Conservation (phyloP, 306 rosid species). For the Mimosa pudica region DNA sequence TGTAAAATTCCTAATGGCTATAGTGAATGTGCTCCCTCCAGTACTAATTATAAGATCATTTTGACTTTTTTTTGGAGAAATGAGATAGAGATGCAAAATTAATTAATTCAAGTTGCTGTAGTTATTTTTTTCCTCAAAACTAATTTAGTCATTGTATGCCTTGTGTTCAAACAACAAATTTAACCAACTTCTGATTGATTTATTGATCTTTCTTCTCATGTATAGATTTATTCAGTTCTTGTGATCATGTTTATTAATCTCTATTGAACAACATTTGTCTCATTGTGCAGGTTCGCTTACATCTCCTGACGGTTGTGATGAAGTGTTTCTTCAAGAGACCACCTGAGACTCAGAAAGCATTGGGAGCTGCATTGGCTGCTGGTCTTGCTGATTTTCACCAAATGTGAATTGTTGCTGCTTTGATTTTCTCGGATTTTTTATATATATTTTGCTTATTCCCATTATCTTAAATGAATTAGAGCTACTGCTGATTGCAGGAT, state of each 20-base stretch:
- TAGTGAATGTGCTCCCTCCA: no score
- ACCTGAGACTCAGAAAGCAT: slow-evolving; percentile 88
- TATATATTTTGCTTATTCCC: slow-evolving; percentile 3
- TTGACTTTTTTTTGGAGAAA: no score
- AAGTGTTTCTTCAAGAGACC: slow-evolving; percentile 99
- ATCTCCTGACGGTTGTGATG: slow-evolving; percentile 97
- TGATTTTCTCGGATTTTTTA: slow-evolving; percentile 3
- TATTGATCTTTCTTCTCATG: slow-evolving; percentile 14
- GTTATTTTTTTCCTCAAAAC: no score
- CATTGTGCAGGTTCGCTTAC: slow-evolving; percentile 87
- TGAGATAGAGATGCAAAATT: no score
- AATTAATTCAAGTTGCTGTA: no score
- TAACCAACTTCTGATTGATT: background rate
- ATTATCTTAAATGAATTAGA: slow-evolving; percentile 41
- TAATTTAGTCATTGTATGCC: background rate
- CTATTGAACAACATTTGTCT: slow-evolving; percentile 36
- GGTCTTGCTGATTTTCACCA: slow-evolving; percentile 96
- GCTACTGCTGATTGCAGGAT: slow-evolving; percentile 72
- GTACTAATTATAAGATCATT: no score
- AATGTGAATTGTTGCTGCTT: slow-evolving; percentile 46
- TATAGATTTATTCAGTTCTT: slow-evolving; percentile 9
- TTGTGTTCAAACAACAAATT: slow-evolving; percentile 2
- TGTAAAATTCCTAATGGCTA: background rate
- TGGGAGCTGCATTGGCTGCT: slow-evolving; percentile 96
- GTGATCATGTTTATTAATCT: slow-evolving; percentile 19